Evolutionary conservation across 2,329 filamentous ascomycete genomes (phyloP).

Genomic region (Fusarium sp.): DNA sequence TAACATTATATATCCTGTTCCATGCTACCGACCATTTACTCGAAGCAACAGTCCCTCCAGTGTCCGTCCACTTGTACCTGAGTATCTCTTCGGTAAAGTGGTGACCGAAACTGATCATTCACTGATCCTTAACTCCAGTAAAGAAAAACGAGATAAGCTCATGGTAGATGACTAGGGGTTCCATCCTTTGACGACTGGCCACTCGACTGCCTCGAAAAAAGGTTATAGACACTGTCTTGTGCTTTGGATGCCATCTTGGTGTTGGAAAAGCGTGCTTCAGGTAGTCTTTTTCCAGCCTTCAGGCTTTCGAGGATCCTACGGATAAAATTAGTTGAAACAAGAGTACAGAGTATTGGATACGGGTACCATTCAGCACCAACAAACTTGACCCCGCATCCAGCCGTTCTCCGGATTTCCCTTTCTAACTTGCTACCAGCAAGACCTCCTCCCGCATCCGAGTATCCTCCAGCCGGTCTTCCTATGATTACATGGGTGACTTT

Average conservation of each 20-base stretch:
- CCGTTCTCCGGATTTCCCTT: slow-evolving; percentile 76
- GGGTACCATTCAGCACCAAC: slow-evolving; percentile 82
- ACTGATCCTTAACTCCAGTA: background rate
- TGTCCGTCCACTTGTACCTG: background rate
- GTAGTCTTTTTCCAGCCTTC: slow-evolving; percentile 77
- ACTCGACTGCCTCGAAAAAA: slow-evolving; percentile 51
- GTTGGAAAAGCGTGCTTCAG: slow-evolving; percentile 78
- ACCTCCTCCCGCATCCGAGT: slow-evolving; percentile 75
- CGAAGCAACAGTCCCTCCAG: slow-evolving; percentile 3
- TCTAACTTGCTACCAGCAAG: slow-evolving; percentile 84
- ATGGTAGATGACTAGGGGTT: background rate
- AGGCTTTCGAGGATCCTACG: slow-evolving; percentile 85
- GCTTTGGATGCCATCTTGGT: slow-evolving; percentile 71
- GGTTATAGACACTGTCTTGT: slow-evolving; percentile 73
- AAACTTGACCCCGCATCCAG: slow-evolving; percentile 80
- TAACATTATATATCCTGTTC: background rate
- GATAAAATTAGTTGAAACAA: background rate
- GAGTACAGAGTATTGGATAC: background rate
- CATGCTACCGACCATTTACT: background rate
- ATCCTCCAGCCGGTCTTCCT: slow-evolving; percentile 66
- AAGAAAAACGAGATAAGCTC: background rate
- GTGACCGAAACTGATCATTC: background rate
- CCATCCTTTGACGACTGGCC: slow-evolving; percentile 17
- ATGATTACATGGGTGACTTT: slow-evolving; percentile 89
- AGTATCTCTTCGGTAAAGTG: background rate